phyloP scores from a whole-genome alignment of 805 yeast genomes.

The Saccharomycopsis guyanensis region DNA sequence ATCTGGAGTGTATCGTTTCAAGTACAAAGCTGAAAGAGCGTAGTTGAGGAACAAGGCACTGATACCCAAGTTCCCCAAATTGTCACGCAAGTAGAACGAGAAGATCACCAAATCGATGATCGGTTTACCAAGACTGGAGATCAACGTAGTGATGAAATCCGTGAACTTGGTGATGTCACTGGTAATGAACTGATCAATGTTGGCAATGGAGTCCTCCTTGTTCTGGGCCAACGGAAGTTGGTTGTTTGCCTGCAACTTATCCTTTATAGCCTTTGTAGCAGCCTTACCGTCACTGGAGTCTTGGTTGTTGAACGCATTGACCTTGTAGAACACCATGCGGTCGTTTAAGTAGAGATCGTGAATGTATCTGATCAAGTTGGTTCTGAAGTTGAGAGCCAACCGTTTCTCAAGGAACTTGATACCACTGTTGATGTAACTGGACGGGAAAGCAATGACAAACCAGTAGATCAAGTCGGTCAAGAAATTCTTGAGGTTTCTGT shows the following conservation, averaged over 20 bases:
- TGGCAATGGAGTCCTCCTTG: constrained; percentile 37
- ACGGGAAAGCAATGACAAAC: constrained; percentile 88
- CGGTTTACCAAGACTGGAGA: constrained; percentile 88
- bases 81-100: constrained; percentile 74
- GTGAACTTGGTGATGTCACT: constrained; percentile 78
- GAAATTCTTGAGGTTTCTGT: constrained; percentile 70
- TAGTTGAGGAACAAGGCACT: constrained; percentile 77
- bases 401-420: constrained; percentile 73
- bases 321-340: constrained; percentile 75
- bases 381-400: constrained; percentile 76
- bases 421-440: constrained; percentile 85
- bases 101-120: constrained; percentile 78
- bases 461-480: constrained; percentile 73
- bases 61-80: constrained; percentile 81
- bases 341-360: constrained; percentile 85
- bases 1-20: constrained; percentile 73
- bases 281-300: constrained; percentile 27
- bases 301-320: constrained; percentile 46
- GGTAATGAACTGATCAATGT: constrained; percentile 81
- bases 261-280: neutral
- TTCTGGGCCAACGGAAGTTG: neutral
- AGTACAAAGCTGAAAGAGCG: constrained; percentile 65
- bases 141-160: constrained; percentile 72
- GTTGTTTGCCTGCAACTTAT: neutral
- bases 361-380: constrained; percentile 73